Conservation (phyloP, 2,329 filamentous ascomycete species). For the Fusarium pseudonygamai region DNA sequence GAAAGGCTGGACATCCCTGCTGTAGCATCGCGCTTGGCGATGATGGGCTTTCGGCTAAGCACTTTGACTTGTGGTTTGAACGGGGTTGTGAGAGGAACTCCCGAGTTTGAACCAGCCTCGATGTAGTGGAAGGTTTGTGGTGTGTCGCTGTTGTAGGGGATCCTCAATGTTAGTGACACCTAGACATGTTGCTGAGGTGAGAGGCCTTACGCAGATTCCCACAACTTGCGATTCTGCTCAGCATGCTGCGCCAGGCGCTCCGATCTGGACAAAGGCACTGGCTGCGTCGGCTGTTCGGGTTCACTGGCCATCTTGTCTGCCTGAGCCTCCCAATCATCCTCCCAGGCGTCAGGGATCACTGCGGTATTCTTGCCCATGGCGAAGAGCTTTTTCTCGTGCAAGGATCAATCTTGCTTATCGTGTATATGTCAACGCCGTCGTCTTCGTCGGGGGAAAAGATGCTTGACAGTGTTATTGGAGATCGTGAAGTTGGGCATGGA, state of each 20-base stretch:
- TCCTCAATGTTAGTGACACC: constrained; percentile 6
- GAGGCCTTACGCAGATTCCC: constrained; percentile 81
- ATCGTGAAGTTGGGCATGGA: constrained; percentile 33
- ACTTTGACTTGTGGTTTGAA: constrained; percentile 88
- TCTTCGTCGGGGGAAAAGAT: constrained; percentile 29
- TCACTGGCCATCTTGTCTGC: constrained; percentile 67
- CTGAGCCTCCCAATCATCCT: constrained; percentile 85
- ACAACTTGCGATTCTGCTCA: constrained; percentile 85
- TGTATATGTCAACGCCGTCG: constrained; percentile 21
- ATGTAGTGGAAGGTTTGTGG: constrained; percentile 80
- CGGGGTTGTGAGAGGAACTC: constrained; percentile 65
- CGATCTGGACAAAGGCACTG: constrained; percentile 69
- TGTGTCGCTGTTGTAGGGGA: constrained; percentile 66
- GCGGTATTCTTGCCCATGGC: constrained; percentile 58
- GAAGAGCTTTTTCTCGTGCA: constrained; percentile 2
- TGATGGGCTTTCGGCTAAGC: constrained; percentile 80
- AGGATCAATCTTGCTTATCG: background rate
- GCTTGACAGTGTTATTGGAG: constrained; percentile 15
- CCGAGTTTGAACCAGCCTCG: constrained; percentile 64
- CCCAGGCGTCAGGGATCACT: constrained; percentile 81
- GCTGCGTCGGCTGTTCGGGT: constrained; percentile 47
- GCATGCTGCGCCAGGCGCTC: constrained; percentile 83
- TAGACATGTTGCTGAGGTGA: background rate
- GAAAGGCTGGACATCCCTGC: constrained; percentile 58
- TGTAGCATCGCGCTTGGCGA: constrained; percentile 67